Conservation (phyloP, 768 basidiomycete species). For the Leccinum broughii region DNA sequence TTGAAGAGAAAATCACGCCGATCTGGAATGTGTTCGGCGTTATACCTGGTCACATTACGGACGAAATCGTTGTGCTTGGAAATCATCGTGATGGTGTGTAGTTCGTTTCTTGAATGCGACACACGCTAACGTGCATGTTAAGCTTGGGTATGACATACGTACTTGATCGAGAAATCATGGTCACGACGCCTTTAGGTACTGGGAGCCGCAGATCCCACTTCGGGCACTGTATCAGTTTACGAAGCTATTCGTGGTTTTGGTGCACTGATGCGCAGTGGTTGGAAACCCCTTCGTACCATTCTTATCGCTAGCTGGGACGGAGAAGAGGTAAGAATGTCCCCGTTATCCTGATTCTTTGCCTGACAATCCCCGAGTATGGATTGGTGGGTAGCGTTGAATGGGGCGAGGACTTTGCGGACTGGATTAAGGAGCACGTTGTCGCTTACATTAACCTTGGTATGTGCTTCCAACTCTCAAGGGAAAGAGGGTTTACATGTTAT, state of each 20-base stretch:
- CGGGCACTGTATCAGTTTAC: slow-evolving; percentile 55
- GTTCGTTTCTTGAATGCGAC: background rate
- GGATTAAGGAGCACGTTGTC: slow-evolving; percentile 81
- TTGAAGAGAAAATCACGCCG: slow-evolving; percentile 79
- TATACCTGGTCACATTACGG: slow-evolving; percentile 80
- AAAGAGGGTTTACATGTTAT: slow-evolving; percentile 26
- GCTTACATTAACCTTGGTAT: slow-evolving; percentile 83
- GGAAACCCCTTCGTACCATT: slow-evolving; percentile 72
- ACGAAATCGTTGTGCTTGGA: slow-evolving; percentile 86
- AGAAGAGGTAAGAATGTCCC: slow-evolving; percentile 48
- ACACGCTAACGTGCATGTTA: too few species aligned
- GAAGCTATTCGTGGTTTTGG: slow-evolving; percentile 61
- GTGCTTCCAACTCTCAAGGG: slow-evolving; percentile 4
- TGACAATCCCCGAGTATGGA: slow-evolving; percentile 45
- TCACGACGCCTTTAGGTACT: slow-evolving; percentile 29
- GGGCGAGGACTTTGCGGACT: slow-evolving; percentile 87
- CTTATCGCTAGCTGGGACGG: slow-evolving; percentile 81
- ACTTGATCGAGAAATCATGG: too few species aligned
- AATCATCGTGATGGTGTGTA: slow-evolving; percentile 83
- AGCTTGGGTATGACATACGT: too few species aligned
- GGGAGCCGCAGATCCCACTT: slow-evolving; percentile 56
- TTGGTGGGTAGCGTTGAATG: slow-evolving; percentile 90
- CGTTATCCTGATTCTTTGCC: too few species aligned
- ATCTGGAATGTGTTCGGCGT: slow-evolving; percentile 92
- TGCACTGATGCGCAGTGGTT: slow-evolving; percentile 50